Base-by-base conservation (phyloP, 2,329 filamentous ascomycete species). In the Clonostachys solani region DNA sequence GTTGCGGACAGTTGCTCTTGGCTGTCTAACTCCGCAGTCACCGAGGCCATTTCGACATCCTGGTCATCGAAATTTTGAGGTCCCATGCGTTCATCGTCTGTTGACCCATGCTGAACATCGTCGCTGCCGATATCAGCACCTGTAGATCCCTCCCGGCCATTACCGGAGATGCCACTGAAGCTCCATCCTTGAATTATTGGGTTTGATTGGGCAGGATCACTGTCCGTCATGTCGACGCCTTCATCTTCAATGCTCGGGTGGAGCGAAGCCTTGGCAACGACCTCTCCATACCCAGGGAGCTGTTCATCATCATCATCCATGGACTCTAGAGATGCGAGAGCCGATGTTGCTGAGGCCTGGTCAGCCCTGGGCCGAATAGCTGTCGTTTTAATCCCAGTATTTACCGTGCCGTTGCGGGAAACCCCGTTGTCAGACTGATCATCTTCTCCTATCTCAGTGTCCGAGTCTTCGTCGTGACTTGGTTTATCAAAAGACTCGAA, bases 361-460 rank as follows among this genome's bases (percentile, higher is more conserved):
- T 69, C 78, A 77, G 66, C 79, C 71, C 63, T 77, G 76, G 63
- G 84, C 82, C 67, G 84, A 87, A 68, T 81, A 84, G 76, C 86
- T 89, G 69, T 87, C 80, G 75, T 84, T 89, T 75, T 83, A 79
- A 67, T 78, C 78, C 80, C 89, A 81, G 81, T 86, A 87, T 86
- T 90, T 89, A 88, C 89, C 86, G 84, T 92, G 81, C 89, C 89
- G 92, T 74, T 84, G 77, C 75, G 86, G 84, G 85, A 92, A 82
- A 82, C 90, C 83, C 78, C 75, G 70, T 70, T 85, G 85, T 78
- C 88, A 86, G 90, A 87, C 81, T 87, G 86, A 83, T 74, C 83
- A 71, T 81, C 89, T 86, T 95, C 89, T 86, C 89, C 89, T 85
- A 72, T 66, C 40, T 71, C 69, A 9, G 58, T 60, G 42, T 60